Evolutionary conservation across 129 eudicot genomes (phyloP).

Genomic region (Heracleum sosnowskyi): DNA sequence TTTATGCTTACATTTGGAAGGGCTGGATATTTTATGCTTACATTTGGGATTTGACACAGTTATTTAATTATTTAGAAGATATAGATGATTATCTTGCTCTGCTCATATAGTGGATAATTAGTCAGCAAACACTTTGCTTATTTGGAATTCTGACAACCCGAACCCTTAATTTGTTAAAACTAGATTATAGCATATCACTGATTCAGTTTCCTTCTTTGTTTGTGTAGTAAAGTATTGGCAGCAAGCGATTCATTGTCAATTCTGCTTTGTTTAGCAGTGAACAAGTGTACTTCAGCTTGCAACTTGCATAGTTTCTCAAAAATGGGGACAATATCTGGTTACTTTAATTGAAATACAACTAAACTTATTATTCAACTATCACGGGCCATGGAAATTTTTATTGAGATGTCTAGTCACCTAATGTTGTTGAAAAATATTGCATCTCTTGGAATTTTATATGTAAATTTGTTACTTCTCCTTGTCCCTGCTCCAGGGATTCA

Average conservation of each 20-base stretch:
- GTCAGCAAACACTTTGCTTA: not conserved
- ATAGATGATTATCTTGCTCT: not conserved
- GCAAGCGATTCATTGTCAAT: not conserved
- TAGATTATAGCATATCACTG: not conserved
- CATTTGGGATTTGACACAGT: conserved; percentile 9
- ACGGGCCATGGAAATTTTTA: not conserved
- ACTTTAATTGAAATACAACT: not conserved
- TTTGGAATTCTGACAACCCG: not conserved
- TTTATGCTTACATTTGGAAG: conserved; percentile 18
- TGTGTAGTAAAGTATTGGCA: not conserved
- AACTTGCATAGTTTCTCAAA: not conserved
- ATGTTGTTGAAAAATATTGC: not conserved
- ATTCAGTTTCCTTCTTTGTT: not conserved
- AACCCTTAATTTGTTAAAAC: not conserved
- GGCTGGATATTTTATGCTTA: conserved; percentile 24
- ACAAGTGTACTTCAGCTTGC: not conserved
- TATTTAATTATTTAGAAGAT: conserved; percentile 7
- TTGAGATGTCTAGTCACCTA: not conserved
- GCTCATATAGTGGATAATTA: not conserved
- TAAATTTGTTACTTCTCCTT: not conserved
- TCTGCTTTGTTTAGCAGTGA: not conserved
- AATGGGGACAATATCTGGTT: not conserved
- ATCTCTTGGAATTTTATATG: not conserved
- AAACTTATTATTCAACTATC: not conserved
- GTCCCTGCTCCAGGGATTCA: not conserved